Conservation (phyloP, 768 basidiomycete genomes). For the Crassisporium funariophilum region DNA sequence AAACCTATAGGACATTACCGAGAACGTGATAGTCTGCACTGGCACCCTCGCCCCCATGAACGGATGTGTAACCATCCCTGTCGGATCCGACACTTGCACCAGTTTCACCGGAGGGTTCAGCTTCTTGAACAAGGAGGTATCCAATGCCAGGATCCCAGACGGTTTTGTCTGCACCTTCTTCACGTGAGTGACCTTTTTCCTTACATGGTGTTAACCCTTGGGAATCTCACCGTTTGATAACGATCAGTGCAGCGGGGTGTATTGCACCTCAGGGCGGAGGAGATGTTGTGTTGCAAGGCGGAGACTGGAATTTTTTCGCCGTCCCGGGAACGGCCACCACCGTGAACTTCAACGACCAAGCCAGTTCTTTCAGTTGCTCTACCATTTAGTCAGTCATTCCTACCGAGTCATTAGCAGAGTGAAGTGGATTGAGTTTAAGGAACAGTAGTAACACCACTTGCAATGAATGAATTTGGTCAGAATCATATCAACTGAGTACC, state of each 20-base stretch:
- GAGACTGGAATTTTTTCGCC: constrained; percentile 8
- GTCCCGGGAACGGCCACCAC: constrained; percentile 6
- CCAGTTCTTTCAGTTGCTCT: constrained; percentile 21
- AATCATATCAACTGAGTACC: too few species aligned
- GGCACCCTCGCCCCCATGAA: constrained; percentile 1
- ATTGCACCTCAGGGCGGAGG: not conserved
- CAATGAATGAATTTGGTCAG: too few species aligned
- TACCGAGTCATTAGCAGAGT: too few species aligned
- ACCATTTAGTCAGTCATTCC: too few species aligned
- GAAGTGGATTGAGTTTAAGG: too few species aligned
- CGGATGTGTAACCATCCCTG: constrained; percentile 16
- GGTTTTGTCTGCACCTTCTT: constrained; percentile 23
- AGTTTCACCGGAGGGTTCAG: constrained; percentile 17
- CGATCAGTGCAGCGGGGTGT: constrained; percentile 16
- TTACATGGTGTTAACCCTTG: too few species aligned
- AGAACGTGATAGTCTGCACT: constrained; percentile 11
- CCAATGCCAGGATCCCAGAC: constrained; percentile 6
- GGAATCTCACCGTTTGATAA: too few species aligned
- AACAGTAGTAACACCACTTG: too few species aligned
- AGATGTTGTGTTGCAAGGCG: constrained; percentile 6
- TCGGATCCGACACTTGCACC: constrained; percentile 12
- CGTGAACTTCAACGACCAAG: constrained; percentile 18
- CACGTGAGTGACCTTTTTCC: constrained; percentile 6
- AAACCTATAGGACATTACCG: constrained; percentile 4
- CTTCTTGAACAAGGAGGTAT: constrained; percentile 19